phyloP scores from a whole-genome alignment of 73 alveolate species.

The Paramecium biaurelia region DNA sequence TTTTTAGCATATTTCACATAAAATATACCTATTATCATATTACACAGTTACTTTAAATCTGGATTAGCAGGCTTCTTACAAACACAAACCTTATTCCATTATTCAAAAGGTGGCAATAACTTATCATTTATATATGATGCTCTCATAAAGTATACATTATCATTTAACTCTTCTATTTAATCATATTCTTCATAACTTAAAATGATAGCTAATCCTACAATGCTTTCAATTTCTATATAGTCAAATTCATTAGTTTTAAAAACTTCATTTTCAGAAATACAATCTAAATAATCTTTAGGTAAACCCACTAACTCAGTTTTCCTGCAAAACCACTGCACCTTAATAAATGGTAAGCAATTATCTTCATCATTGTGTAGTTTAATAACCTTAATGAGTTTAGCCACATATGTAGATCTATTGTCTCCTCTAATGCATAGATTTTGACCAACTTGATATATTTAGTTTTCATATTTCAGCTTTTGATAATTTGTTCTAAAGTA shows the following conservation, averaged over 20 bases:
- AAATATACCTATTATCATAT: neutral
- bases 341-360: slow-evolving; percentile 25
- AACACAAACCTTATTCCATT: neutral
- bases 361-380: neutral
- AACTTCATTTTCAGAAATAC: slow-evolving; percentile 45
- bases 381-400: slow-evolving; percentile 1
- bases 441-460: slow-evolving; percentile 13
- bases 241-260: slow-evolving; percentile 15
- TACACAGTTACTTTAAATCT: slow-evolving; percentile 1
- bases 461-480: neutral
- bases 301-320: neutral
- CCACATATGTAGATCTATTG: neutral
- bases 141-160: neutral
- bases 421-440: neutral
- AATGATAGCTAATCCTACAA: slow-evolving; percentile 11
- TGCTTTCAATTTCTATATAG: slow-evolving; percentile 18
- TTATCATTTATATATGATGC: neutral
- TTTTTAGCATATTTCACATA: neutral
- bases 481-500: neutral
- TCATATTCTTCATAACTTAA: slow-evolving; percentile 33
- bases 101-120: neutral
- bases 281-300: neutral
- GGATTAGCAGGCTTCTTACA: slow-evolving; percentile 38
- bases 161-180: neutral
- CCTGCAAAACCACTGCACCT: neutral